These are phyloP conservation scores for Pythium volutum DNA, from an alignment of 352 stramenopile species.

Conservation along the genomic window DNA sequence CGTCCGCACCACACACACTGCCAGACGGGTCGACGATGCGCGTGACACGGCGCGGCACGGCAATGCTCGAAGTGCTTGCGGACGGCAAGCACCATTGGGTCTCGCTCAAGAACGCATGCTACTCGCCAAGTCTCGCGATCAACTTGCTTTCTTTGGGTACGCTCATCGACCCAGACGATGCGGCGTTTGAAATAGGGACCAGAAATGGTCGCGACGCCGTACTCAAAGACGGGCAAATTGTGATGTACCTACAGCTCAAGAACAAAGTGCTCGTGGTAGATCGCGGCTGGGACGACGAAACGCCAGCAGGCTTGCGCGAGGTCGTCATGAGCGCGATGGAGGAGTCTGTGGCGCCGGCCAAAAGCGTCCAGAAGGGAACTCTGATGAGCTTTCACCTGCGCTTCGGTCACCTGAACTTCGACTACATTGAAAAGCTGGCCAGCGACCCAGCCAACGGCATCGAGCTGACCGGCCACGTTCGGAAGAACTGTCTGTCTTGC, in stretches of 20 bases:
- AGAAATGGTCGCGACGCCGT: neutral
- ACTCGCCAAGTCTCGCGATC: neutral
- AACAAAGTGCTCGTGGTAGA: constrained; percentile 13
- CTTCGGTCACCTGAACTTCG: constrained; percentile 12
- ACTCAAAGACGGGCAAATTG: neutral
- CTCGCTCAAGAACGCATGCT: too few relatives aligned
- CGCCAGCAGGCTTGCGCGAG: neutral
- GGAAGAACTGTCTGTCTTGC: constrained; percentile 11
- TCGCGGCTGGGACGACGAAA: neutral
- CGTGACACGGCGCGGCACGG: too few relatives aligned
- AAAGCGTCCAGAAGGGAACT: too few relatives aligned
- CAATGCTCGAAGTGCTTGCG: too few relatives aligned
- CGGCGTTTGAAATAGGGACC: neutral
- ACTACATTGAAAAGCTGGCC: constrained; percentile 14
- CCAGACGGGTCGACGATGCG: neutral
- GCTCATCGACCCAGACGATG: neutral
- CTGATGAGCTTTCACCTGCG: constrained; percentile 5
- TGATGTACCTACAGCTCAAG: constrained; percentile 9
- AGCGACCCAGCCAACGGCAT: neutral
- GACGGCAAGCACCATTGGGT: too few relatives aligned
- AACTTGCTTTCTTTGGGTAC: constrained; percentile 14
- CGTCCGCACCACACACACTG: neutral
- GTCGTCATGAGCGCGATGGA: neutral
- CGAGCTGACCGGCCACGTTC: neutral
- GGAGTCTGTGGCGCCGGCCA: too few relatives aligned